phyloP scores from a whole-genome alignment of 768 basidiomycete species.

The Boletus reticulatus region DNA sequence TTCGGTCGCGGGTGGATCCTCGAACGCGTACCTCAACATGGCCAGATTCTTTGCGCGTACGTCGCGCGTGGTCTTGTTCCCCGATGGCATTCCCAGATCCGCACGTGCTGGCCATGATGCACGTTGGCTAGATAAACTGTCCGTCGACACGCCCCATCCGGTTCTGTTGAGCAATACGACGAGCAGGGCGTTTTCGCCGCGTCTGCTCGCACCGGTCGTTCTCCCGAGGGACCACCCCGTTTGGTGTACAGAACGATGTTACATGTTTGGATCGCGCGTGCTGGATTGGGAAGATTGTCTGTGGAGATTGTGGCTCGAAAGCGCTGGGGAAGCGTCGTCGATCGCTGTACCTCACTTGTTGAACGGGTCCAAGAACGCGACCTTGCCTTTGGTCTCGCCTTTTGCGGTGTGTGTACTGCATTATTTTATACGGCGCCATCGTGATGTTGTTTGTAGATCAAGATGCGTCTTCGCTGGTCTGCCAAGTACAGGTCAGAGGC shows the following conservation, averaged over 20 bases:
- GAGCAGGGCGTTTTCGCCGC: constrained; percentile 38
- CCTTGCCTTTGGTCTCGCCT: constrained; percentile 12
- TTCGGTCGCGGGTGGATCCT: constrained; percentile 35
- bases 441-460: constrained; percentile 28
- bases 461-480: constrained; percentile 43
- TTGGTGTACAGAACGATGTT: constrained; percentile 64
- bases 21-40: constrained; percentile 59
- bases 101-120: constrained; percentile 17
- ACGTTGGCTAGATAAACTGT: constrained; percentile 15
- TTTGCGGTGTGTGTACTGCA: constrained; percentile 15
- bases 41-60: constrained; percentile 59
- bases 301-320: constrained; percentile 62
- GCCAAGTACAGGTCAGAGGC: constrained; percentile 50
- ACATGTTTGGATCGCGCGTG: constrained; percentile 41
- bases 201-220: constrained; percentile 45
- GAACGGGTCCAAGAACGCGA: constrained; percentile 7
- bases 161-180: constrained; percentile 30
- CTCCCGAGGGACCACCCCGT: constrained; percentile 42
- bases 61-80: constrained; percentile 48
- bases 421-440: not conserved
- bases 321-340: constrained; percentile 39
- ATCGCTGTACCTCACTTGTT: constrained; percentile 11
- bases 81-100: constrained; percentile 36
- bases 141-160: constrained; percentile 16
- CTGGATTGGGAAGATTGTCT: constrained; percentile 65